These are phyloP conservation scores for Phytophthora multivora DNA, from an alignment of 352 stramenopile genomes.

Conservation along the genomic window DNA sequence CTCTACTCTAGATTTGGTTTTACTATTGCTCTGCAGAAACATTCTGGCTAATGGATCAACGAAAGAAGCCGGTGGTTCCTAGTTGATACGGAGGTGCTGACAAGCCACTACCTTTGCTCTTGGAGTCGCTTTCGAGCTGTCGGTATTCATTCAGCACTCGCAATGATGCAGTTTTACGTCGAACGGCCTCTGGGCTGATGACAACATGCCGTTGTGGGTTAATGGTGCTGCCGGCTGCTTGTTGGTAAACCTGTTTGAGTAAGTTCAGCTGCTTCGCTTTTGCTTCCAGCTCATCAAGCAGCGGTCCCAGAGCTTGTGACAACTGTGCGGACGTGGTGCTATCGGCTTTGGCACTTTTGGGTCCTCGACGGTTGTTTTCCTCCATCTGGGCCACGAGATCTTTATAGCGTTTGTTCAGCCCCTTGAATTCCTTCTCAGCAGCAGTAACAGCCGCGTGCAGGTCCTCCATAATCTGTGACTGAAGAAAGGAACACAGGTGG, in stretches of 20 bases:
- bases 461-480: constrained; percentile 72
- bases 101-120: constrained; percentile 35
- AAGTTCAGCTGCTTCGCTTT: constrained; percentile 74
- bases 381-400: constrained; percentile 50
- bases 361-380: constrained; percentile 23
- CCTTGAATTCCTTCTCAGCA: constrained; percentile 53
- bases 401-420: constrained; percentile 52
- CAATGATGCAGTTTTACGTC: constrained; percentile 65
- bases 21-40: constrained; percentile 1
- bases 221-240: constrained; percentile 62
- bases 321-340: constrained; percentile 37
- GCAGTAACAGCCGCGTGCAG: constrained; percentile 39
- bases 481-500: not conserved
- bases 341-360: constrained; percentile 5
- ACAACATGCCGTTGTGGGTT: constrained; percentile 58
- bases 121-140: constrained; percentile 58
- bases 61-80: constrained; percentile 18
- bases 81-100: constrained; percentile 8
- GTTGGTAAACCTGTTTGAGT: constrained; percentile 66
- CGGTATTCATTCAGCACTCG: constrained; percentile 72
- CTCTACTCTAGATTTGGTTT: constrained; percentile 7
- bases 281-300: constrained; percentile 66
- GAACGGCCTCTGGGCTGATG: constrained; percentile 59
- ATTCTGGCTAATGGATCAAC: constrained; percentile 5
- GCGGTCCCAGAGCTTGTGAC: constrained; percentile 43